A percentile compares a stretch with the other conserved stretches of the same genome.
Conservation (phyloP, 495 filamentous ascomycete species). For the Aspergillus incahuasiensis region DNA sequence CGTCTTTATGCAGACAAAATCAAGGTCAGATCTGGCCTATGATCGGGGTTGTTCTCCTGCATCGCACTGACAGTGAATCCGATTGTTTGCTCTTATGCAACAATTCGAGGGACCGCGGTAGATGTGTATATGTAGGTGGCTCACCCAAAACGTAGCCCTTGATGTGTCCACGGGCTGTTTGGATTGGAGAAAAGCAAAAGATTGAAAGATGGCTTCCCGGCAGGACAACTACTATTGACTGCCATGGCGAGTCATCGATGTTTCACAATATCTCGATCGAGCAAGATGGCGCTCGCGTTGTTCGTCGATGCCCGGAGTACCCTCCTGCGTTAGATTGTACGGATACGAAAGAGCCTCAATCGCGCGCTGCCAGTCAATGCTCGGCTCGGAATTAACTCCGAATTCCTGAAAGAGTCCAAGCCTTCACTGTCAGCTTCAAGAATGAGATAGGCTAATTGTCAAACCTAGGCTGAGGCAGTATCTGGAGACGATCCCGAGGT, state of each 20-base stretch:
- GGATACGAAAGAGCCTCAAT: not conserved
- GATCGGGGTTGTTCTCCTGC: not conserved
- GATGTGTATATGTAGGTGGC: not conserved
- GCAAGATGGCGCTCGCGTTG: no score
- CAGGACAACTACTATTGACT: no score
- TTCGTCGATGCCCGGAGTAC: not conserved
- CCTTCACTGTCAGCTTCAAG: not conserved
- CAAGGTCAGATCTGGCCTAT: not conserved
- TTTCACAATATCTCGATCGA: no score
- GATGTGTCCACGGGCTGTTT: no score
- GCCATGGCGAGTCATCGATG: no score
- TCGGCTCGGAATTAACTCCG: not conserved
- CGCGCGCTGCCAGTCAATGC: not conserved
- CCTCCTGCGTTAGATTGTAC: not conserved
- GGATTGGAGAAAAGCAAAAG: no score
- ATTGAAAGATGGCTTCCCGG: no score
- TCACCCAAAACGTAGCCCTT: no score
- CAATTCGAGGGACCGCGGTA: not conserved
- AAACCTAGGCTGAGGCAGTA: not conserved
- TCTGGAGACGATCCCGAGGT: not conserved
- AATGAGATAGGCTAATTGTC: not conserved
- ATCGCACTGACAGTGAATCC: not conserved
- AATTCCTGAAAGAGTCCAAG: no score
- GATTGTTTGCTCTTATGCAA: not conserved
- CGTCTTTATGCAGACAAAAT: not conserved